A percentile compares a stretch with the other conserved stretches of the same genome.
Evolutionary conservation across 2,329 filamentous ascomycete genomes (phyloP).

Genomic region (Aspergillus costaricaensis): DNA sequence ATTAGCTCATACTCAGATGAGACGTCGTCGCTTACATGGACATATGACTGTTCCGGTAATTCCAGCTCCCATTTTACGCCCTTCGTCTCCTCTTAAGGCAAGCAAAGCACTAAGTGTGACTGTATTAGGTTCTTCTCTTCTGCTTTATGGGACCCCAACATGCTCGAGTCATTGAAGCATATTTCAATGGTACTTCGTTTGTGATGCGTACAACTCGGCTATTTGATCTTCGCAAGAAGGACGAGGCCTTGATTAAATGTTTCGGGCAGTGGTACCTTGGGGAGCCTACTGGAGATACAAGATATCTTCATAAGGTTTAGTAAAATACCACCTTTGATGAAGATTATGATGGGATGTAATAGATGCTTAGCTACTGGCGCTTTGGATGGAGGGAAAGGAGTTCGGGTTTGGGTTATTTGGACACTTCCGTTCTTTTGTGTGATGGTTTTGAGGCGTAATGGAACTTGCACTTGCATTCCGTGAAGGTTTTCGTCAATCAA

Average conservation of each 20-base stretch:
- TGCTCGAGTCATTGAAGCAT: conserved; percentile 10
- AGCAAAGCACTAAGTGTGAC: background rate
- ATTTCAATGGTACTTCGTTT: conserved; percentile 4
- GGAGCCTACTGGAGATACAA: background rate
- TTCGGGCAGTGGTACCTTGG: conserved; percentile 9
- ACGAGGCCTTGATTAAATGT: background rate
- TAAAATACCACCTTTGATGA: too few species aligned
- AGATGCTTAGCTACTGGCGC: too few species aligned
- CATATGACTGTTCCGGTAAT: background rate
- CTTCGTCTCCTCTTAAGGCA: background rate
- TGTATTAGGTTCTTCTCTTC: conserved; percentile 4
- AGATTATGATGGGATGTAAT: too few species aligned
- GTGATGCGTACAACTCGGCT: conserved; percentile 1
- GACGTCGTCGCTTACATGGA: background rate
- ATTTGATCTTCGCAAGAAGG: conserved; percentile 7
- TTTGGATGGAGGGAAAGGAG: too few species aligned
- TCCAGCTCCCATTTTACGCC: background rate
- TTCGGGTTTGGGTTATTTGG: too few species aligned
- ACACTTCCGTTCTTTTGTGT: too few species aligned
- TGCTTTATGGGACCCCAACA: conserved; percentile 11
- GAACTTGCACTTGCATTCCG: too few species aligned
- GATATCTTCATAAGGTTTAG: too few species aligned
- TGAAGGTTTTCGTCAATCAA: too few species aligned
- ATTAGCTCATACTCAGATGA: background rate
- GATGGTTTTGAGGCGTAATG: too few species aligned